Base-by-base conservation (phyloP, 805 yeast species). In the Hanseniaspora hatyaiensis region DNA sequence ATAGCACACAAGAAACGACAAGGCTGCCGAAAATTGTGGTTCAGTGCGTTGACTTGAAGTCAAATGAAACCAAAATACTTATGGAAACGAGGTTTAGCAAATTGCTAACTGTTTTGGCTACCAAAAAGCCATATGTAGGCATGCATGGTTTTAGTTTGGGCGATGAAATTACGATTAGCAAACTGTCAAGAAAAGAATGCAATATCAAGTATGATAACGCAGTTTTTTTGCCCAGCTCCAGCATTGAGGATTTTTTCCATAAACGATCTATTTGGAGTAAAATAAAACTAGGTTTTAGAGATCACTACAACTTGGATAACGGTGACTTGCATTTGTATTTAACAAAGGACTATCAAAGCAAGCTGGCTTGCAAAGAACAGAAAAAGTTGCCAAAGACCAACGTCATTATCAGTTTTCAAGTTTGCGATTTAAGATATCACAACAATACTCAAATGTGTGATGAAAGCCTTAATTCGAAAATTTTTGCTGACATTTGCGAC, bases 291-390 rank as follows among this genome's bases (percentile, higher is more conserved):
- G 62, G 66, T 1, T 52, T 65, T 18, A 64, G 61, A 51, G 51
- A 65, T 13, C 64, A 68, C 50, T 68, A 68, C 49, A 64, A 65
- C 49, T 66, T 52, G 37, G 62, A 62, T 3, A 55, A 59, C 15
- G 48, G 48, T 12, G 48, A 44, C n/a, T 16, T 44, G 13, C 73
- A 68, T 53, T 42, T 67, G 0, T 68, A 68, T 47, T 30, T 67
- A 23, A 65, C 62, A n/a, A n/a, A n/a, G n/a, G n/a, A n/a, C n/a
- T n/a, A n/a, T n/a, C n/a, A n/a, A n/a, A n/a, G n/a, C n/a, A 31
- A 4, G 12, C 11, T 9, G 18, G 6, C 2, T n/a, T 30, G 11
- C 1, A 22, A 4, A 15, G 3, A 12, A 11, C 19, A 3, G 30
- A 22, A 20, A 22, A 15, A 3, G 15, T n/a, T 11, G 19, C 18